Conservation (phyloP, 1,139 yeast genomes). For the Geotrichum candidum region DNA sequence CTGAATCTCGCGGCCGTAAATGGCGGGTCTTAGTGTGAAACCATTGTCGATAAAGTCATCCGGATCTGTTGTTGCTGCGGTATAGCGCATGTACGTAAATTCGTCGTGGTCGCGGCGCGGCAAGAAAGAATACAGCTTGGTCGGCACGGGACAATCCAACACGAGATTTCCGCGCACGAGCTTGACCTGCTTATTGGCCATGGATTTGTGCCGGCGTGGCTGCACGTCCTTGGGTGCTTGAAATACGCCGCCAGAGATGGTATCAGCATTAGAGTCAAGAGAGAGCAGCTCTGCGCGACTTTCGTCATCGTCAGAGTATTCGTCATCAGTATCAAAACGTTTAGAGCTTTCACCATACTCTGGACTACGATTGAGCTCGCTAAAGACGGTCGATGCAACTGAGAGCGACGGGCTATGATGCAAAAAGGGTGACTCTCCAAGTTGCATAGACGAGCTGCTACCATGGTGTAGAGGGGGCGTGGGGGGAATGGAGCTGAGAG, state of each 20-base stretch:
- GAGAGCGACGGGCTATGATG: conserved; percentile 7
- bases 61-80: conserved; percentile 89
- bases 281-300: not conserved
- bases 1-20: conserved; percentile 82
- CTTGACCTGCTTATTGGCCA: conserved; percentile 55
- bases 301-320: not conserved
- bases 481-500: conserved; percentile 3
- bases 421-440: conserved; percentile 8
- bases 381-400: conserved; percentile 2
- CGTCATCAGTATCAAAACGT: not conserved
- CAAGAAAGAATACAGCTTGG: conserved; percentile 68
- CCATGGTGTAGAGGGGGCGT: not conserved
- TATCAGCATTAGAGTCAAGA: not conserved
- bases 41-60: conserved; percentile 76
- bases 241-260: conserved; percentile 18
- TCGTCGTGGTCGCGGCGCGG: conserved; percentile 86
- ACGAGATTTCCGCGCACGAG: conserved; percentile 75
- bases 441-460: not conserved
- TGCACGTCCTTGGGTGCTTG: conserved; percentile 46
- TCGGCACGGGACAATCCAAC: conserved; percentile 88
- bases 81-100: conserved; percentile 88
- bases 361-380: conserved; percentile 1
- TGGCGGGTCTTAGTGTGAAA: conserved; percentile 76
- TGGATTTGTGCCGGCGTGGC: conserved; percentile 55
- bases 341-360: not conserved